phyloP scores from a whole-genome alignment of 2,329 filamentous ascomycete genomes.

The Fusarium zealandicum region DNA sequence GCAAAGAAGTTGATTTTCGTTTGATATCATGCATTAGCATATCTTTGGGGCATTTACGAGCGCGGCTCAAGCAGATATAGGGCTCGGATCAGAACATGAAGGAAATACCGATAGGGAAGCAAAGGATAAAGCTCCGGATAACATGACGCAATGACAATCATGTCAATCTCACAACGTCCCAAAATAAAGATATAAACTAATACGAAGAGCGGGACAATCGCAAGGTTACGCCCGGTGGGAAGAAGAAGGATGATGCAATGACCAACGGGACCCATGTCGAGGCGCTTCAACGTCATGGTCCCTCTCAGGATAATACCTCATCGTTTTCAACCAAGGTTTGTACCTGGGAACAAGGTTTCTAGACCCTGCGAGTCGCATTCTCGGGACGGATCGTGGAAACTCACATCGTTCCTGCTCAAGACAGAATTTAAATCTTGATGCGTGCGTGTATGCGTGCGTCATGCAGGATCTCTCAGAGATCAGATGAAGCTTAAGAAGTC shows the following conservation, averaged over 20 bases:
- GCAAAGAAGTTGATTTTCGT: conserved; percentile 6
- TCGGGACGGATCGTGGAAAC: conserved; percentile 7
- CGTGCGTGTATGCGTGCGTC: not conserved
- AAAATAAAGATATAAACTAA: not conserved
- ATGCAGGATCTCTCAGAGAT: not conserved
- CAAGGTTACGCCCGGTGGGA: not conserved
- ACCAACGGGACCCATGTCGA: not conserved
- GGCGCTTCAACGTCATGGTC: conserved; percentile 13
- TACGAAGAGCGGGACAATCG: not conserved
- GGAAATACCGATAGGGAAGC: not conserved
- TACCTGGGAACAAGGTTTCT: not conserved
- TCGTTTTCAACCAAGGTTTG: not conserved
- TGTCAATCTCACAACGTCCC: not conserved
- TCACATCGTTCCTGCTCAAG: not conserved
- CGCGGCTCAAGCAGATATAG: not conserved
- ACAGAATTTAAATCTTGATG: not conserved
- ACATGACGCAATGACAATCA: conserved; percentile 18
- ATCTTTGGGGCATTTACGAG: not conserved
- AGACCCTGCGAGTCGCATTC: not conserved
- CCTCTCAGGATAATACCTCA: not conserved
- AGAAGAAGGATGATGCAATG: conserved; percentile 20
- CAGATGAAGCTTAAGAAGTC: no score
- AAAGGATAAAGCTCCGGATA: not conserved
- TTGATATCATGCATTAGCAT: conserved; percentile 3
- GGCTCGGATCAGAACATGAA: not conserved